A percentile compares a stretch with the other conserved stretches of the same genome.
These are phyloP conservation scores for Cucurbita moschata DNA, from an alignment of 306 rosid species.

Conservation along the genomic window DNA sequence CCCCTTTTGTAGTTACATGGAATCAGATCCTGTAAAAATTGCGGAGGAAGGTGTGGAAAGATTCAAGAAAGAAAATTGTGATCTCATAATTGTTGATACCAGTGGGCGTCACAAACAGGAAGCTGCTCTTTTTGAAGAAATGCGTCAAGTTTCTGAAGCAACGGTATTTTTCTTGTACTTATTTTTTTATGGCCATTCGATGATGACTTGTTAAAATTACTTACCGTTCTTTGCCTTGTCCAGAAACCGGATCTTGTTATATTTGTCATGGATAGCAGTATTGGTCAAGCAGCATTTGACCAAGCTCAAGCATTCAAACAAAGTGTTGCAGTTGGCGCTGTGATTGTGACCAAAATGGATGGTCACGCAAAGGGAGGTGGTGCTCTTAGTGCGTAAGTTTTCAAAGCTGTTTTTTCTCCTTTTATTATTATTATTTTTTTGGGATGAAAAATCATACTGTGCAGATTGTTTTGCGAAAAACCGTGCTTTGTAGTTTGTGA, in stretches of 20 bases:
- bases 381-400: slow-evolving; percentile 72
- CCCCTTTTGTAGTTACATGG: slow-evolving; percentile 42
- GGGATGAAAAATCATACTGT: background rate
- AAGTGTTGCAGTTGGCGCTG: slow-evolving; percentile 82
- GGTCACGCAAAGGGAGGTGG: slow-evolving; percentile 93
- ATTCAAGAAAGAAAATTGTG: slow-evolving; percentile 66
- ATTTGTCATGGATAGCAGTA: slow-evolving; percentile 86
- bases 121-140: slow-evolving; percentile 83
- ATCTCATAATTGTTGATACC: slow-evolving; percentile 80
- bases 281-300: slow-evolving; percentile 87
- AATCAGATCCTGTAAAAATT: slow-evolving; percentile 71
- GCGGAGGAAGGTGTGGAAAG: slow-evolving; percentile 73
- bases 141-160: slow-evolving; percentile 88
- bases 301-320: slow-evolving; percentile 77
- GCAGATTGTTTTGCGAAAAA: background rate
- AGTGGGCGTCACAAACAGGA: slow-evolving; percentile 88
- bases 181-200: background rate
- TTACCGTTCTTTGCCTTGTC: slow-evolving; percentile 17
- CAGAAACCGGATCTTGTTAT: slow-evolving; percentile 80
- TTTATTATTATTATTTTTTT: background rate
- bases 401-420: background rate
- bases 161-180: slow-evolving; percentile 39
- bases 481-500: background rate
- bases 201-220: background rate
- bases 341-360: slow-evolving; percentile 71